Evolutionary conservation across 306 rosid genomes (phyloP), one percentile per base, ranked within the genome.

Genomic region (Purshia tridentata): DNA sequence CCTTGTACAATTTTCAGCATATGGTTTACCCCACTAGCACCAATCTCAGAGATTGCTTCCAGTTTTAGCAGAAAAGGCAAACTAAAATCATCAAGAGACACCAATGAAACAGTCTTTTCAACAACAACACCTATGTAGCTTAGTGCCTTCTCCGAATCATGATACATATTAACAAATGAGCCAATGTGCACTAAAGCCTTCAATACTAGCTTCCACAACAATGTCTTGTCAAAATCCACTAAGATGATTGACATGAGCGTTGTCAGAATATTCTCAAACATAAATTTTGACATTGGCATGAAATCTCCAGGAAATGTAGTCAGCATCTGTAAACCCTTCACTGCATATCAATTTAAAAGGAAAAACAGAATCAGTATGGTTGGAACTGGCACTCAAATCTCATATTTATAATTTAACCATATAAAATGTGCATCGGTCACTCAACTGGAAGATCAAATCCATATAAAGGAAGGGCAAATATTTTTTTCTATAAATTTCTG

Each of bases 291-390:
- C 72, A 88, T 72, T 45, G 92, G 90, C 79, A 89, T 91, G 85
- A 50, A 70, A 78, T 84, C 92, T 81, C 80, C 83, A 50, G 81
- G 89, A 79, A 91, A 88, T 81, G 86, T 86, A 70, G 95, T 90
- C 76, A 89, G 82, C 61, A 83, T 86, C 85, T 83, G 90, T 89
- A 94, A 84, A 64, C 98, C 92, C 83, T 85, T 90, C 74, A 86
- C 98, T 94, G 91, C 87, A 77, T 61, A 75, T 61, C 77, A 81
- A 79, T 74, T 54, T 41, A 59, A 59, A 70, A 77, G 66, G 70
- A 41, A 52, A 22, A 52, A 10, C 35, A 35, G 42, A 41, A 68
- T 78, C 75, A 84, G 80, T 54, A 59, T 4, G 4, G 41, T 46
- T 58, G 74, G 75, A 64, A 64, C 65, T 60, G 50, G 70, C 67